These are phyloP conservation scores for Prunus salicina DNA, from an alignment of 306 rosid genomes.

Conservation along the genomic window DNA sequence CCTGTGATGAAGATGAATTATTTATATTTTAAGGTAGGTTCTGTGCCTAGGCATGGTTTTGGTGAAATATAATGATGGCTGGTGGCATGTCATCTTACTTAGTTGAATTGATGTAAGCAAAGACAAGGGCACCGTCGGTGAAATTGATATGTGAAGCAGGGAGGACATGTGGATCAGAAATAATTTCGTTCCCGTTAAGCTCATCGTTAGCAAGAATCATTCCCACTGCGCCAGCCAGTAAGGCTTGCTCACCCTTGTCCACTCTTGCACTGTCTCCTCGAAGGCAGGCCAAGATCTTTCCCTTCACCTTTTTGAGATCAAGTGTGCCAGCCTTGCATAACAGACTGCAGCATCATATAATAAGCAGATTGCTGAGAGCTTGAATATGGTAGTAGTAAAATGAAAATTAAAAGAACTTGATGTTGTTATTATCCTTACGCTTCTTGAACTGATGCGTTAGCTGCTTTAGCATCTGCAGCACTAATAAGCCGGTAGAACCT, in stretches of 20 bases:
- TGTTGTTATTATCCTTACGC: constrained; percentile 56
- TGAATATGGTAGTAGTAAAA: neutral
- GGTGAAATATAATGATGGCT: neutral
- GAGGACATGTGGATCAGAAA: constrained; percentile 91
- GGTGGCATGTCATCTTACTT: constrained; percentile 46
- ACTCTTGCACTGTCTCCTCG: constrained; percentile 82
- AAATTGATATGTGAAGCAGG: constrained; percentile 78
- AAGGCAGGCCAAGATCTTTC: constrained; percentile 77
- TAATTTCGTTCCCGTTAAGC: constrained; percentile 56
- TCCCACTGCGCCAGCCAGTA: constrained; percentile 78
- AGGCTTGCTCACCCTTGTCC: constrained; percentile 82
- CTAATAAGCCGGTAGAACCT: constrained; percentile 52
- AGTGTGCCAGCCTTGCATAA: constrained; percentile 77
- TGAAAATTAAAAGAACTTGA: neutral
- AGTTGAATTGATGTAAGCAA: constrained; percentile 55
- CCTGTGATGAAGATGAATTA: too few relatives aligned
- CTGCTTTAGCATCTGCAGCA: constrained; percentile 56
- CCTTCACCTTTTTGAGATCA: constrained; percentile 75
- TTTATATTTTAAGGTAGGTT: too few relatives aligned
- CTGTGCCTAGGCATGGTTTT: neutral
- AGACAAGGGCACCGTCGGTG: constrained; percentile 43
- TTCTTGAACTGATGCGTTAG: constrained; percentile 46
- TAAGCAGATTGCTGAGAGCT: neutral
- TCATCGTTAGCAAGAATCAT: constrained; percentile 77
- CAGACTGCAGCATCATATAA: constrained; percentile 34